phyloP scores from a whole-genome alignment of 1,284 basidiomycete genomes.

The Vanrija sp. region DNA sequence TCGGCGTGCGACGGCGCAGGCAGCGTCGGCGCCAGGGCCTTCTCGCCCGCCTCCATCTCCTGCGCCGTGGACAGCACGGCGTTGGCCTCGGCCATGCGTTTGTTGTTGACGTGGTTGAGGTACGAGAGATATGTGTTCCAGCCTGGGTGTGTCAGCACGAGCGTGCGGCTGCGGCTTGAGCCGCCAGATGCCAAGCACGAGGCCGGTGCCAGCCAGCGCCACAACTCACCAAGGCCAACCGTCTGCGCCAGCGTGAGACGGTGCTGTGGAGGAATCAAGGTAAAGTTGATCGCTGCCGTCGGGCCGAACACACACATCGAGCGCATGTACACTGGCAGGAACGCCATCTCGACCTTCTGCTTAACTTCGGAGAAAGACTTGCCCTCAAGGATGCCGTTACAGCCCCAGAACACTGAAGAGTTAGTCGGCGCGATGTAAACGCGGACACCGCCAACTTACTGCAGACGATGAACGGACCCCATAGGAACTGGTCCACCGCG shows the following conservation, averaged over 20 bases:
- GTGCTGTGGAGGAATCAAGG: slow-evolving; percentile 70
- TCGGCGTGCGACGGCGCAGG: slow-evolving; percentile 5
- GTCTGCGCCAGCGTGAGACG: slow-evolving; percentile 72
- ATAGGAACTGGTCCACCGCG: slow-evolving; percentile 13
- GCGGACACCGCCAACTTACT: slow-evolving; percentile 5
- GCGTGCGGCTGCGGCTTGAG: background rate
- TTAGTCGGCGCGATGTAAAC: background rate
- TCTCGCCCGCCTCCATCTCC: slow-evolving; percentile 17
- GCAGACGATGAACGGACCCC: slow-evolving; percentile 19
- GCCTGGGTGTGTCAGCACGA: slow-evolving; percentile 22
- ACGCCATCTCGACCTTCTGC: slow-evolving; percentile 39
- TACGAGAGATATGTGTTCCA: slow-evolving; percentile 58
- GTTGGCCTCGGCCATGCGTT: slow-evolving; percentile 19
- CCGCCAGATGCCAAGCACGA: background rate
- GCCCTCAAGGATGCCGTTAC: slow-evolving; percentile 43
- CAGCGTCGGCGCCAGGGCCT: slow-evolving; percentile 5
- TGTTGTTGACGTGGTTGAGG: slow-evolving; percentile 42
- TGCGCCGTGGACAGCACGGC: slow-evolving; percentile 19
- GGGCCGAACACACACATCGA: slow-evolving; percentile 64
- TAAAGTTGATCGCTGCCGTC: slow-evolving; percentile 76
- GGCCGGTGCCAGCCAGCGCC: background rate
- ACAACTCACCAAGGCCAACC: slow-evolving; percentile 63
- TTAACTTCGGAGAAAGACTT: slow-evolving; percentile 34
- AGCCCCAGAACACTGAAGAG: slow-evolving; percentile 36
- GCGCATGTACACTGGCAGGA: slow-evolving; percentile 36